phyloP scores from a whole-genome alignment of 1,139 yeast genomes.

The Lodderomyces theae region DNA sequence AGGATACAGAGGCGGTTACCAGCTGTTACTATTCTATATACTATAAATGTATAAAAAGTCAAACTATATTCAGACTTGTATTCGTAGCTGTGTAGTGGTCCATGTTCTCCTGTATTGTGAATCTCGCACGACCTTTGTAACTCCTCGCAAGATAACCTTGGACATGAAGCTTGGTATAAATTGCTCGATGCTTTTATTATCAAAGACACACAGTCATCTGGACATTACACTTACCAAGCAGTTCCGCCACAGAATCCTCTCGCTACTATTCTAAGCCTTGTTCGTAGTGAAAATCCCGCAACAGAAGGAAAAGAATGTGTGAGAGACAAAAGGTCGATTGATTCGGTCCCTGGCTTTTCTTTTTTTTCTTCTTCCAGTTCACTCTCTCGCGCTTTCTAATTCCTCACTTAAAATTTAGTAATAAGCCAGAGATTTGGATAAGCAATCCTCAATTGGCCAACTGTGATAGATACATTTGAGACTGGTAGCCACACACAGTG shows the following conservation, averaged over 20 bases:
- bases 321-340: neutral
- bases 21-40: neutral
- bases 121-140: constrained; percentile 1
- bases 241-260: no score
- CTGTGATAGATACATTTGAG: neutral
- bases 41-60: neutral
- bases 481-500: neutral
- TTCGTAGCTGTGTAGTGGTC: no score
- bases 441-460: neutral
- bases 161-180: no score
- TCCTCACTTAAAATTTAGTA: neutral
- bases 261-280: neutral
- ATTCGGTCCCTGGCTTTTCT: neutral
- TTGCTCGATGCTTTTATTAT: no score
- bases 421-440: neutral
- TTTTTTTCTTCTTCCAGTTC: neutral
- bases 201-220: neutral
- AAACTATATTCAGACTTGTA: no score
- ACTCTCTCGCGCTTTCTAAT: neutral
- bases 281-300: neutral
- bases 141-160: neutral
- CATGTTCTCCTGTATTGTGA: neutral
- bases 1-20: neutral
- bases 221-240: neutral
- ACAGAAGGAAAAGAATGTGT: neutral